Evolutionary conservation across 371 early-diverging fungal species (phyloP).

Genomic region (Blakeslea trispora): DNA sequence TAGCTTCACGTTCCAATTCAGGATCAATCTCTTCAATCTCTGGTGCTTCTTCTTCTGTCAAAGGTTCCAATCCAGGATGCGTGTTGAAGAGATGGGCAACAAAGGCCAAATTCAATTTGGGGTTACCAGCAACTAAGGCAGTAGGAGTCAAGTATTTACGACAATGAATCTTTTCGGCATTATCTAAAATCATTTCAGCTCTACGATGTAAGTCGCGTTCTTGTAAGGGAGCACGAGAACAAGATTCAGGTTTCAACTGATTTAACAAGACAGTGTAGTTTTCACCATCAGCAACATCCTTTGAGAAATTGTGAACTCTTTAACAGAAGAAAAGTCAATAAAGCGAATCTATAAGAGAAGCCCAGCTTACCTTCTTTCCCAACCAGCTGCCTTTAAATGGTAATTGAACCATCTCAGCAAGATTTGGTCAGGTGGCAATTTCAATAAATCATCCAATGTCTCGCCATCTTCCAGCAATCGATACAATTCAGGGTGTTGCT

Average conservation of each 20-base stretch:
- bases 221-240: slow-evolving; percentile 83
- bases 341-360: neutral
- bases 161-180: slow-evolving; percentile 92
- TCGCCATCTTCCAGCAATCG: slow-evolving; percentile 92
- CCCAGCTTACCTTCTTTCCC: slow-evolving; percentile 64
- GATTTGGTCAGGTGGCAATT: slow-evolving; percentile 93
- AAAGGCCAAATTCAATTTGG: slow-evolving; percentile 95
- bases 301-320: slow-evolving; percentile 86
- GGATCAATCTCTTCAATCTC: slow-evolving; percentile 88
- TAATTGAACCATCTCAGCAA: slow-evolving; percentile 97
- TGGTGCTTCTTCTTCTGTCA: slow-evolving; percentile 84
- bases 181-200: slow-evolving; percentile 87
- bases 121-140: slow-evolving; percentile 91
- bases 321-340: neutral
- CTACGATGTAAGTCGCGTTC: slow-evolving; percentile 75
- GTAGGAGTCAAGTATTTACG: slow-evolving; percentile 93
- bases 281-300: slow-evolving; percentile 93
- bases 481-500: slow-evolving; percentile 95
- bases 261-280: slow-evolving; percentile 92
- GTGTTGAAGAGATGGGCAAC: slow-evolving; percentile 95
- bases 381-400: slow-evolving; percentile 92
- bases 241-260: slow-evolving; percentile 84
- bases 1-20: slow-evolving; percentile 94
- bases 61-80: slow-evolving; percentile 89
- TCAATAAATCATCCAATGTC: slow-evolving; percentile 87